A percentile compares a stretch with the other conserved stretches of the same genome.
phyloP scores from a whole-genome alignment of 768 basidiomycete genomes.

The Cubamyces sp. region DNA sequence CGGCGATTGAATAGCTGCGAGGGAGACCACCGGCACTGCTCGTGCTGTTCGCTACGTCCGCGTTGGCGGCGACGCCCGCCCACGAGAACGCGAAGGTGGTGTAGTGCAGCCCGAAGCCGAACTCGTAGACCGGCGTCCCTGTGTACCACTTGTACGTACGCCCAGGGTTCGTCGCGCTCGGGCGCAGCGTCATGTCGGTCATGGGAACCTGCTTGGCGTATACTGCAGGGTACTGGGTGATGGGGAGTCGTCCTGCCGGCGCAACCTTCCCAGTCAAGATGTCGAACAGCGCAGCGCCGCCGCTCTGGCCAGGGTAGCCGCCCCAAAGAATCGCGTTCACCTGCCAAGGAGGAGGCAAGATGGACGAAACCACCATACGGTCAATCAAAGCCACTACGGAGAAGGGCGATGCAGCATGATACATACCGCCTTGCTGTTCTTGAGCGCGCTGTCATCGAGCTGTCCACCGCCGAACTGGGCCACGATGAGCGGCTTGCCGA shows the following conservation, averaged over 20 bases:
- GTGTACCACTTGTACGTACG: conserved; percentile 64
- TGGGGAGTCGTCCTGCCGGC: conserved; percentile 57
- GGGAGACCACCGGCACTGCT: conserved; percentile 11
- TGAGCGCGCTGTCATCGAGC: conserved; percentile 52
- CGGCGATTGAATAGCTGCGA: conserved; percentile 47
- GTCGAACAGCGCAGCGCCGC: conserved; percentile 56
- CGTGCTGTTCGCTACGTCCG: neutral
- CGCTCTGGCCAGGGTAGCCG: conserved; percentile 61
- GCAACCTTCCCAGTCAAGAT: conserved; percentile 54
- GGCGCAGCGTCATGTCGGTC: conserved; percentile 62
- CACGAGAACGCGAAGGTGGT: conserved; percentile 52
- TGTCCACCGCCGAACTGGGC: conserved; percentile 63
- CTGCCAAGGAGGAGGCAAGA: conserved; percentile 32
- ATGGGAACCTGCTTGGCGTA: conserved; percentile 53
- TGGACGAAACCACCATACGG: neutral
- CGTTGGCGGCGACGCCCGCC: conserved; percentile 25
- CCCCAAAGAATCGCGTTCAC: conserved; percentile 60
- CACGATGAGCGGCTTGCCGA: conserved; percentile 56
- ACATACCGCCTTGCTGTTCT: conserved; percentile 45
- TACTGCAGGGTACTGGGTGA: conserved; percentile 56
- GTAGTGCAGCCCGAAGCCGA: conserved; percentile 59
- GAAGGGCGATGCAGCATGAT: conserved; percentile 17
- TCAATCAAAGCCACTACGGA: neutral
- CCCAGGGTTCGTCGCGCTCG: conserved; percentile 52
- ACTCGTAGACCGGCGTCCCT: conserved; percentile 53